Conservation (phyloP, 768 basidiomycete genomes). For the Strobilomyces confusus region DNA sequence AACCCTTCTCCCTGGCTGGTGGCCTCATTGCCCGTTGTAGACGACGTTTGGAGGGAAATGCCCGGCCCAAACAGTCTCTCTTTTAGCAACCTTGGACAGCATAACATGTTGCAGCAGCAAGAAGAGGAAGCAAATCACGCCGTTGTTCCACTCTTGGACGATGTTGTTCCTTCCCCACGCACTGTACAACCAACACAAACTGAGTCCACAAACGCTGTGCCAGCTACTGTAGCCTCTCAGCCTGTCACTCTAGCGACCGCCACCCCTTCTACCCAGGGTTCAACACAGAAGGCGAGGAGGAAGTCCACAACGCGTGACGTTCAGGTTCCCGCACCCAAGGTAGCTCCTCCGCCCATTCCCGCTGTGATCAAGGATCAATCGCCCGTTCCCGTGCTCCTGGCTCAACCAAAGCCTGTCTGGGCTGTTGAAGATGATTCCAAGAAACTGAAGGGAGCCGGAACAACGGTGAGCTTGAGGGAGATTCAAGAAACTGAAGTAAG, state of each 20-base stretch:
- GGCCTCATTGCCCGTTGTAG: constrained; percentile 42
- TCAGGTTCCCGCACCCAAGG: constrained; percentile 22
- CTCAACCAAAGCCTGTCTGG: constrained; percentile 55
- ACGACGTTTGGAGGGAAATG: constrained; percentile 45
- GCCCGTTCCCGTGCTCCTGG: constrained; percentile 18
- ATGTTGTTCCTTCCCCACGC: constrained; percentile 14
- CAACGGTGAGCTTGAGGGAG: constrained; percentile 74
- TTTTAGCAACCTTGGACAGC: constrained; percentile 54
- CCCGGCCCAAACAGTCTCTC: constrained; percentile 51
- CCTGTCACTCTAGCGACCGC: constrained; percentile 9
- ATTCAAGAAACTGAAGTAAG: constrained; percentile 93
- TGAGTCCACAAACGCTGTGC: constrained; percentile 10
- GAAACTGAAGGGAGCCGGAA: constrained; percentile 42
- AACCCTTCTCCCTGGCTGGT: constrained; percentile 57
- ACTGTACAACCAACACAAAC: constrained; percentile 11
- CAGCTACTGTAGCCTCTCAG: constrained; percentile 1
- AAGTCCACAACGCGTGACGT: constrained; percentile 27
- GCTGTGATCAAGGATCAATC: constrained; percentile 19
- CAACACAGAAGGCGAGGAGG: constrained; percentile 25
- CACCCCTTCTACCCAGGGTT: constrained; percentile 14
- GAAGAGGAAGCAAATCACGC: constrained; percentile 22
- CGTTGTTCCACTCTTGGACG: constrained; percentile 17
- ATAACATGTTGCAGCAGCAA: constrained; percentile 49
- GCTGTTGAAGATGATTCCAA: constrained; percentile 65
- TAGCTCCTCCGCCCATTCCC: constrained; percentile 4